These are phyloP conservation scores for Arthroderma sp. DNA, from an alignment of 2,329 filamentous ascomycete species.

Conservation along the genomic window DNA sequence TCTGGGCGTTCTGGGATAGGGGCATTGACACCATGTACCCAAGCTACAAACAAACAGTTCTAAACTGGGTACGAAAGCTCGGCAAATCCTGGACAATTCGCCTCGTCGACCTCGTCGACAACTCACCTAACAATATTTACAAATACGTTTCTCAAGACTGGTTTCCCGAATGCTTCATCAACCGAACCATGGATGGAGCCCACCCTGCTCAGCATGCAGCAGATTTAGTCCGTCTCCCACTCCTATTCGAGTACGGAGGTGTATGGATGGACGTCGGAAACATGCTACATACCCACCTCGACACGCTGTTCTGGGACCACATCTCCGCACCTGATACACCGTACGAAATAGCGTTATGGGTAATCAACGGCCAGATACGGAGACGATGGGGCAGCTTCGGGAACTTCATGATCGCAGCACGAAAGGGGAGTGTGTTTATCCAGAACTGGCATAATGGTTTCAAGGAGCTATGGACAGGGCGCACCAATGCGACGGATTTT, in stretches of 20 bases:
- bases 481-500: neutral
- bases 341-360: slow-evolving; percentile 18
- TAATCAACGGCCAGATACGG: neutral
- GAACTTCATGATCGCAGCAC: slow-evolving; percentile 1
- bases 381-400: neutral
- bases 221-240: slow-evolving; percentile 36
- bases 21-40: slow-evolving; percentile 23
- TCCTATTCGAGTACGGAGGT: slow-evolving; percentile 27
- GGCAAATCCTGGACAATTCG: slow-evolving; percentile 30
- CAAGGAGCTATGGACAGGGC: slow-evolving; percentile 1
- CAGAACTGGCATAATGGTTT: slow-evolving; percentile 5
- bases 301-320: slow-evolving; percentile 27
- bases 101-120: slow-evolving; percentile 25
- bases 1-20: slow-evolving; percentile 31
- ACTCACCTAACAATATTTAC: slow-evolving; percentile 27
- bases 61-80: slow-evolving; percentile 29
- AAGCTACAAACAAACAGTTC: slow-evolving; percentile 29
- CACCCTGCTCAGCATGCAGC: slow-evolving; percentile 33
- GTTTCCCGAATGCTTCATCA: slow-evolving; percentile 31
- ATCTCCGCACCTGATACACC: slow-evolving; percentile 26
- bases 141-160: slow-evolving; percentile 24
- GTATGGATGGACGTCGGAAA: slow-evolving; percentile 31
- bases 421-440: slow-evolving; percentile 2
- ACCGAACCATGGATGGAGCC: slow-evolving; percentile 33
- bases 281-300: slow-evolving; percentile 25